Evolutionary conservation across 805 yeast genomes (phyloP).

Genomic region (Wickerhamiella dianesei): DNA sequence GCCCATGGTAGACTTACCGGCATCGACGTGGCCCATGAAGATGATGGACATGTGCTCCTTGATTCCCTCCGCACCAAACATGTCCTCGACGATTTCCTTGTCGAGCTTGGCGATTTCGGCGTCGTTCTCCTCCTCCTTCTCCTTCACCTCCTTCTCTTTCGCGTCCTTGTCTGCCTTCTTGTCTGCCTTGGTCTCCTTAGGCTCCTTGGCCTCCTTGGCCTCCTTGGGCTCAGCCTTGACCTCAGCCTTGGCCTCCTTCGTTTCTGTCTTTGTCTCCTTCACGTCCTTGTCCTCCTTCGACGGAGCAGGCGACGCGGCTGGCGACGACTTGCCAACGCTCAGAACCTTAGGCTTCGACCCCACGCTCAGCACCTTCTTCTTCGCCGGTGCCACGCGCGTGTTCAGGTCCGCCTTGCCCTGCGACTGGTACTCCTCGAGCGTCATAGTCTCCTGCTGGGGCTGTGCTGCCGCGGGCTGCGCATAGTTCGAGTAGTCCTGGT

Average conservation of each 20-base stretch:
- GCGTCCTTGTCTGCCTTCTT: slow-evolving; percentile 2
- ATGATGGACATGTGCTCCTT: slow-evolving; percentile 94
- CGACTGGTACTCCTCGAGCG: slow-evolving; percentile 20
- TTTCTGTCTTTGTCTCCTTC: slow-evolving; percentile 10
- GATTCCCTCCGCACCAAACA: slow-evolving; percentile 49
- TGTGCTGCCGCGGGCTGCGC: slow-evolving; percentile 13
- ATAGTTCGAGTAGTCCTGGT: slow-evolving; percentile 19
- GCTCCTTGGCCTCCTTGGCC: slow-evolving; percentile 1
- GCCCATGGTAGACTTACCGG: slow-evolving; percentile 99
- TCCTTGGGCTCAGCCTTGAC: slow-evolving; percentile 4
- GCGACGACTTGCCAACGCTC: slow-evolving; percentile 1
- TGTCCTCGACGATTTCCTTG: slow-evolving; percentile 73
- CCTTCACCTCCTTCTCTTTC: slow-evolving; percentile 14
- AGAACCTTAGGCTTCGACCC: slow-evolving; percentile 8
- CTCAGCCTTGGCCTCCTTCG: slow-evolving; percentile 7
- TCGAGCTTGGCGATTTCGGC: slow-evolving; percentile 23
- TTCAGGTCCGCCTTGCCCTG: slow-evolving; percentile 15
- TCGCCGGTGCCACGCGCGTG: slow-evolving; percentile 13
- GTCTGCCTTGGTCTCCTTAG: slow-evolving; percentile 2
- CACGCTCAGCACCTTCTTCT: slow-evolving; percentile 1
- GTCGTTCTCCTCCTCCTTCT: slow-evolving; percentile 17
- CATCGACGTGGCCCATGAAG: slow-evolving; percentile 99
- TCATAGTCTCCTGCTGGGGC: slow-evolving; percentile 12
- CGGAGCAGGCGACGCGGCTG: slow-evolving; percentile 1
- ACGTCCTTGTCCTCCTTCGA: background rate